Evolutionary conservation across 2,329 filamentous ascomycete species (phyloP).

Genomic region (Trichoderma harzianum): DNA sequence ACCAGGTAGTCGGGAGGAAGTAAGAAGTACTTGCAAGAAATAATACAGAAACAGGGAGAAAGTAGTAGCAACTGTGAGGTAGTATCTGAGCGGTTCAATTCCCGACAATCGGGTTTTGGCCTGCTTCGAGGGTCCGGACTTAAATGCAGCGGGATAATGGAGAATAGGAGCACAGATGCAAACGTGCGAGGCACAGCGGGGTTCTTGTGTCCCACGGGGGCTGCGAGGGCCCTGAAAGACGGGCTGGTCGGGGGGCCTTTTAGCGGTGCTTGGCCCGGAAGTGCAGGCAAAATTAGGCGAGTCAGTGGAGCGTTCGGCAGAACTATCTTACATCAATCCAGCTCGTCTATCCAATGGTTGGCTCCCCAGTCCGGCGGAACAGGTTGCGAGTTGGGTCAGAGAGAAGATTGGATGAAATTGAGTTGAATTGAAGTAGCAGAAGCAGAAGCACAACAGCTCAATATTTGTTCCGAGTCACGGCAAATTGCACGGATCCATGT

Average conservation of each 20-base stretch:
- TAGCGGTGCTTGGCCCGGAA: background rate
- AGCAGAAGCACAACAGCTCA: background rate
- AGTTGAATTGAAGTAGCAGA: background rate
- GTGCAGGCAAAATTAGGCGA: background rate
- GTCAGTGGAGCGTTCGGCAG: background rate
- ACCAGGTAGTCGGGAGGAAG: background rate
- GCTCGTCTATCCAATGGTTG: background rate
- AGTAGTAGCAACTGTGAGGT: background rate
- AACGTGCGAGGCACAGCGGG: conserved; percentile 7
- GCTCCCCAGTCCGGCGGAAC: background rate
- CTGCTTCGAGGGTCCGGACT: background rate
- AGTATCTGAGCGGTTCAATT: background rate
- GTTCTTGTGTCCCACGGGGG: conserved; percentile 6
- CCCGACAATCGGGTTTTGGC: background rate
- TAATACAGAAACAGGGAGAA: background rate
- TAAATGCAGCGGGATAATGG: background rate
- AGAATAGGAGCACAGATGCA: background rate
- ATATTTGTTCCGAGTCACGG: background rate
- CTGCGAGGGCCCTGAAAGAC: background rate
- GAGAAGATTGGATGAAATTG: background rate
- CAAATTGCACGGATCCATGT: background rate
- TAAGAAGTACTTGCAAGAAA: background rate
- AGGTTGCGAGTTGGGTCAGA: background rate
- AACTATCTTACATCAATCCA: background rate
- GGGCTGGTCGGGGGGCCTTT: background rate